Evolutionary conservation across 768 basidiomycete genomes (phyloP), one percentile per base, ranked within the genome.

Genomic region (Phlegmacium glaucopus): DNA sequence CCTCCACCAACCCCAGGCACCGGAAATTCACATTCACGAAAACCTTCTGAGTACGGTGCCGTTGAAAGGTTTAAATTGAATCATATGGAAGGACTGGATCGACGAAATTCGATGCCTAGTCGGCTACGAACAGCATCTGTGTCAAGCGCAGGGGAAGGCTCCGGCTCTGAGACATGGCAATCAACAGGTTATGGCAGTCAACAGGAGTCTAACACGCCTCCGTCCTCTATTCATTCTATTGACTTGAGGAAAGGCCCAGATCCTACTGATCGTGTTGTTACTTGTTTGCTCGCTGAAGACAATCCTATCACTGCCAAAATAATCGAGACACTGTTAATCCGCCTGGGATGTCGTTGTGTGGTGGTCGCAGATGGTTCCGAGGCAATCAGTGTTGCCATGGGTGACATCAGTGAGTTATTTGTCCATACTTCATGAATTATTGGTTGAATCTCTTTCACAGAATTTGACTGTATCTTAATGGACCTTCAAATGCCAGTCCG

Each of bases 241-340:
- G 90, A 92, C 58, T 63, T 90, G 63, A 79, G 80, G 63, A 82
- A 82, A 66, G 83, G 78, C 1, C 83, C 84, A 4, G 89, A 91
- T 61, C 83, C 79, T n/a, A 78, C 66, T 48, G 93, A 94, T 62
- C 82, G 91, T 34, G 85, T 87, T n/a, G 85, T 98, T 45, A 96
- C 94, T 34, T 94, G 92, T 60, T 66, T 99, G 22, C 77, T 99
- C 29, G 96, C 95, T 1, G 96, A 98, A 65, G 94, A 98, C 58
- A 98, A 99, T 60, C 96, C 96, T 1, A 97, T 98, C 54, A 95
- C 94, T 0, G 90, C 90, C 27, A 97, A 98, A 73, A 97, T 99
- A 41, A 85, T 97, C 41, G 94, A 97, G 66, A 98, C 94, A 2
- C 68, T 98, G 38, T 79, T 99, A 39, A 88, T 91, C 51, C 85